Percentiles rank a stretch among this genome's conserved stretches.
phyloP scores from a whole-genome alignment of 2,329 filamentous ascomycete genomes.

The Aspergillus intermedius region DNA sequence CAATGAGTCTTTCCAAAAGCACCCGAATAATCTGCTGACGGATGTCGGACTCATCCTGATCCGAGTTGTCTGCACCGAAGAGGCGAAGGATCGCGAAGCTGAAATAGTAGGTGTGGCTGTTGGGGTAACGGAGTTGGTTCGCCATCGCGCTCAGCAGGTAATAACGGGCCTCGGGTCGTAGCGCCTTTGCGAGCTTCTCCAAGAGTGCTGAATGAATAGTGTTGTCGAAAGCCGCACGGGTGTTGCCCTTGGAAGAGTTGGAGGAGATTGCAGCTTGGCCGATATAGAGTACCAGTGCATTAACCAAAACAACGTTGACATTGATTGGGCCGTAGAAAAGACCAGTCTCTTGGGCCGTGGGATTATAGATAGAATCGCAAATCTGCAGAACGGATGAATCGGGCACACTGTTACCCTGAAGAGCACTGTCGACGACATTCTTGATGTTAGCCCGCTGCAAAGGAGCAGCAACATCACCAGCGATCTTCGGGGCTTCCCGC shows the following conservation, averaged over 20 bases:
- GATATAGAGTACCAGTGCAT: conserved; percentile 77
- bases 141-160: conserved; percentile 76
- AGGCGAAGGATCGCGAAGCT: conserved; percentile 76
- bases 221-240: conserved; percentile 55
- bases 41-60: conserved; percentile 69
- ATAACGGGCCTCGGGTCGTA: conserved; percentile 73
- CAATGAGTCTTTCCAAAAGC: conserved; percentile 77
- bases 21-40: conserved; percentile 87
- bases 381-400: conserved; percentile 67
- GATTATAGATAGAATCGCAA: conserved; percentile 62
- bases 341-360: conserved; percentile 53
- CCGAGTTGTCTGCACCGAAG: conserved; percentile 65
- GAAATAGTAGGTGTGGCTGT: conserved; percentile 87
- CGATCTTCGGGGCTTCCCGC: conserved; percentile 58
- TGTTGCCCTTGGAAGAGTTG: conserved; percentile 51
- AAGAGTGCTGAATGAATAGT: conserved; percentile 66
- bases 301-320: conserved; percentile 65
- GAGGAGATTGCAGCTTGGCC: conserved; percentile 64
- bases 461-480: conserved; percentile 53
- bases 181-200: conserved; percentile 67
- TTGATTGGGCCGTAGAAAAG: conserved; percentile 62
- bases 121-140: conserved; percentile 88
- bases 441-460: conserved; percentile 48
- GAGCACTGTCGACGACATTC: conserved; percentile 45
- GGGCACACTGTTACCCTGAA: conserved; percentile 56